Conservation (phyloP, 768 basidiomycete genomes). For the Phylloporus sp. region DNA sequence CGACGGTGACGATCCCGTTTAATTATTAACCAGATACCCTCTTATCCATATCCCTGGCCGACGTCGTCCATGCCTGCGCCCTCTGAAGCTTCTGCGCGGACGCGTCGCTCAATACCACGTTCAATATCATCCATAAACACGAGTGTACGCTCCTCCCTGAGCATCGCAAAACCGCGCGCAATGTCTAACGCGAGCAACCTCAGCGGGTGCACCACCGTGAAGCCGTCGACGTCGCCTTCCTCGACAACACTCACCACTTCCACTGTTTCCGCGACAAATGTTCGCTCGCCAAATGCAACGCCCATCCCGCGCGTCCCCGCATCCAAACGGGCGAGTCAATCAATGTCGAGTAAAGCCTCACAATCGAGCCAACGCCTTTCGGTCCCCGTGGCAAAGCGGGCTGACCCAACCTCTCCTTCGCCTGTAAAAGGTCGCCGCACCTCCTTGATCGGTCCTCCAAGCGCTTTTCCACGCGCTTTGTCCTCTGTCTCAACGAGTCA, state of each 20-base stretch:
- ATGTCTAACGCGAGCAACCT: slow-evolving; percentile 47
- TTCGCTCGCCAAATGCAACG: slow-evolving; percentile 50
- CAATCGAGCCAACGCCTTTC: slow-evolving; percentile 36
- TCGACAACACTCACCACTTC: slow-evolving; percentile 27
- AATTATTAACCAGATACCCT: slow-evolving; percentile 20
- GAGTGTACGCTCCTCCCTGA: slow-evolving; percentile 40
- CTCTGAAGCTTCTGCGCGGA: slow-evolving; percentile 54
- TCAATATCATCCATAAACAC: slow-evolving; percentile 27
- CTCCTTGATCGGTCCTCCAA: slow-evolving; percentile 28
- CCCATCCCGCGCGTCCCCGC: slow-evolving; percentile 36
- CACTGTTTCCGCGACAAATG: slow-evolving; percentile 18
- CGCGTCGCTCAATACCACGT: slow-evolving; percentile 37
- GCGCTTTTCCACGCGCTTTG: slow-evolving; percentile 21
- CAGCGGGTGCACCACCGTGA: slow-evolving; percentile 52
- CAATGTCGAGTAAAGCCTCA: slow-evolving; percentile 37
- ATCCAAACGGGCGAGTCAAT: slow-evolving; percentile 37
- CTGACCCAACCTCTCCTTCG: slow-evolving; percentile 25
- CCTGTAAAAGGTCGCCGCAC: slow-evolving; percentile 26
- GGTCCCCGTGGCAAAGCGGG: slow-evolving; percentile 32
- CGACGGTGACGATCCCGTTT: slow-evolving; percentile 16
- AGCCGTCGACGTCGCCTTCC: slow-evolving; percentile 26
- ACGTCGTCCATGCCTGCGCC: slow-evolving; percentile 31
- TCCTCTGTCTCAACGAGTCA: slow-evolving; percentile 17
- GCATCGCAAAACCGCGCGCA: slow-evolving; percentile 48
- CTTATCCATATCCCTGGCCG: background rate